Evolutionary conservation across 208 protist genomes (phyloP).

Genomic region (Trypanosoma grayi): DNA sequence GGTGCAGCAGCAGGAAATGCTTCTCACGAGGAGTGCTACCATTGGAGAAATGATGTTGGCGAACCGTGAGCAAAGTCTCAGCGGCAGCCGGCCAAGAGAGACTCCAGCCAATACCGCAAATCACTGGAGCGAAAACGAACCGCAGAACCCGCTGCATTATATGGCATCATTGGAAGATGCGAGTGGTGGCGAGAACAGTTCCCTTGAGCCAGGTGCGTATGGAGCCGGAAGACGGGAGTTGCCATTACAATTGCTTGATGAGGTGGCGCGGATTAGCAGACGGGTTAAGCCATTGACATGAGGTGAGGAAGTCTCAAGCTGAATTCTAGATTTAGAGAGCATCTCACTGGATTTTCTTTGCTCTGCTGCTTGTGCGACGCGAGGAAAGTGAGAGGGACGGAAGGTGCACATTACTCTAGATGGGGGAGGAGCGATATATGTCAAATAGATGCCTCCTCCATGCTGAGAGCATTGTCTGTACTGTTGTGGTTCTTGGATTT

Average conservation of each 20-base stretch:
- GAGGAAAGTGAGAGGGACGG: neutral
- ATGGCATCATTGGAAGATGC: slow-evolving; percentile 9
- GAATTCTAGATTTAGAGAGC: neutral
- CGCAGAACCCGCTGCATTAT: slow-evolving; percentile 23
- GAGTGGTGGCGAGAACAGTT: neutral
- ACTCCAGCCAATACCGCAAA: neutral
- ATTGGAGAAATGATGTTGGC: slow-evolving; percentile 78
- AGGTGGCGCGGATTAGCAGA: slow-evolving; percentile 7
- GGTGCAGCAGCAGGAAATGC: slow-evolving; percentile 30
- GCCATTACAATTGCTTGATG: neutral
- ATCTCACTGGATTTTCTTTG: too few relatives aligned
- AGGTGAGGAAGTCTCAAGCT: neutral
- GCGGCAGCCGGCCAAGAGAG: neutral
- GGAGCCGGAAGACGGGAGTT: neutral
- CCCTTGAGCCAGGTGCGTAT: neutral
- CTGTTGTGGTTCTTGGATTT: neutral
- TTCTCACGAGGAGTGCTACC: slow-evolving; percentile 49
- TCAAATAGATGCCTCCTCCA: neutral
- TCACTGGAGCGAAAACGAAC: neutral
- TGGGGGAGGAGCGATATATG: neutral
- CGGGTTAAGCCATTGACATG: neutral
- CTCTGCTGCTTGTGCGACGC: neutral
- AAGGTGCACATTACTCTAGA: neutral
- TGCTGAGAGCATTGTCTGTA: neutral
- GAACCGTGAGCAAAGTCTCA: slow-evolving; percentile 57